Percentiles rank a stretch among this genome's conserved stretches.
Conservation (phyloP, 495 filamentous ascomycete species). For the Jackrogersella multiformis region DNA sequence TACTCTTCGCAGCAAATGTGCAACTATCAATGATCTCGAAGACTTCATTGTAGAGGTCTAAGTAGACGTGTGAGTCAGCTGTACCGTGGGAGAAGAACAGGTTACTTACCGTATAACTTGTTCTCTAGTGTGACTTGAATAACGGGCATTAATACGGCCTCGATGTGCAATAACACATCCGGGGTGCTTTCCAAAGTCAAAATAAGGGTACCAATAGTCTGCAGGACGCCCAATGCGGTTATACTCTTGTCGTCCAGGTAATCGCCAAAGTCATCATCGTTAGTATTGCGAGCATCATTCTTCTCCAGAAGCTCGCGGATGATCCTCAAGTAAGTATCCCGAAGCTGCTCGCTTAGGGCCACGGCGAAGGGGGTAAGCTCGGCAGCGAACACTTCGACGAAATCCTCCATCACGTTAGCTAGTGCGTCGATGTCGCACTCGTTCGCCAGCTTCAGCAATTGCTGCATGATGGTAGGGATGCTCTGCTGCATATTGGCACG, state of each 20-base stretch:
- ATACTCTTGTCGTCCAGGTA: constrained; percentile 99
- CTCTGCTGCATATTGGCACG: constrained; percentile 94
- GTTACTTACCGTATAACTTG: constrained; percentile 79
- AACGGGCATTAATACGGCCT: constrained; percentile 95
- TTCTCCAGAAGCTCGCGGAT: constrained; percentile 90
- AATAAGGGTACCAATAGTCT: constrained; percentile 97
- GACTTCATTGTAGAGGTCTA: constrained; percentile 94
- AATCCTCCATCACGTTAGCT: constrained; percentile 99
- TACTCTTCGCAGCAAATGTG: constrained; percentile 96
- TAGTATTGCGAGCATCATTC: constrained; percentile 73
- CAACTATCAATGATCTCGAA: constrained; percentile 99
- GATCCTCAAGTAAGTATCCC: constrained; percentile 95
- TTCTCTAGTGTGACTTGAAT: constrained; percentile 96
- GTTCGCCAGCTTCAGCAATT: constrained; percentile 93
- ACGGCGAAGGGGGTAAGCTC: constrained; percentile 99
- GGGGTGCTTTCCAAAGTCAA: constrained; percentile 96
- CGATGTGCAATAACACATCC: constrained; percentile 90
- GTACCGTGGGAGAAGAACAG: background rate
- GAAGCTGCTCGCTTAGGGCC: constrained; percentile 92
- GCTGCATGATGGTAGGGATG: constrained; percentile 99
- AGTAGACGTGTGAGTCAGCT: constrained; percentile 37
- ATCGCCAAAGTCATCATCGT: constrained; percentile 82
- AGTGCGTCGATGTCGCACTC: constrained; percentile 94
- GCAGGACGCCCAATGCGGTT: constrained; percentile 92
- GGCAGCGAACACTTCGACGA: constrained; percentile 95